Evolutionary conservation across 164 flowering plant genomes (phyloP).

Genomic region (Protea cynaroides): DNA sequence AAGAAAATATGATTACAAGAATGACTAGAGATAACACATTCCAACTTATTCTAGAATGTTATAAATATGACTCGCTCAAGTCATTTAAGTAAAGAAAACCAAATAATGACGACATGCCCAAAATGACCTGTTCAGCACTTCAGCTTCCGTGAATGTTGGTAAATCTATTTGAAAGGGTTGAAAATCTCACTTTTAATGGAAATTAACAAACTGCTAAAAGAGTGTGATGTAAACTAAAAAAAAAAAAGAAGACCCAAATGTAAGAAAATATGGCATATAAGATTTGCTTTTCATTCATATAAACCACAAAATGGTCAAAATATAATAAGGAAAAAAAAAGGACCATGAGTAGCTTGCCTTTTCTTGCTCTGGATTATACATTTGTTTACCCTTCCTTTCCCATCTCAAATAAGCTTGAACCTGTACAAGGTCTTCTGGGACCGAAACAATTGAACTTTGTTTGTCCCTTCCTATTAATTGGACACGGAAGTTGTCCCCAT

Average conservation of each 20-base stretch:
- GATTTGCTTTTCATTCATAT: neutral
- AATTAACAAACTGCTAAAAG: neutral
- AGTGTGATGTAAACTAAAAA: too few relatives aligned
- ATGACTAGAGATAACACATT: too few relatives aligned
- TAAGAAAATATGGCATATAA: neutral
- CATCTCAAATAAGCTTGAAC: conserved; percentile 92
- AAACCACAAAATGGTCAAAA: neutral
- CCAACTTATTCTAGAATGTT: too few relatives aligned
- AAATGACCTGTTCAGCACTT: too few relatives aligned
- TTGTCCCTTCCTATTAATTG: conserved; percentile 35
- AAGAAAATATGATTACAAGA: too few relatives aligned
- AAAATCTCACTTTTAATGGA: neutral
- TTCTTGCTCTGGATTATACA: conserved; percentile 85
- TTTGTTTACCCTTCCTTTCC: conserved; percentile 95
- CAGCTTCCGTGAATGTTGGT: neutral
- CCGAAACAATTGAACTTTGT: conserved; percentile 31
- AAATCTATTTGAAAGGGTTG: neutral
- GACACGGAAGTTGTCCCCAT: conserved; percentile 64
- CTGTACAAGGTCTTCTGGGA: conserved; percentile 97
- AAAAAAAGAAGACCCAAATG: neutral
- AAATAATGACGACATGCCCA: too few relatives aligned
- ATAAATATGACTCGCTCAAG: too few relatives aligned
- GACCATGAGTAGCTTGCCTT: conserved; percentile 45
- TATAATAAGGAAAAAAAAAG: neutral
- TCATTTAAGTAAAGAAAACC: too few relatives aligned